Base-by-base conservation (phyloP, 2,329 filamentous ascomycete species). In the Lasiodiplodia sp. region DNA sequence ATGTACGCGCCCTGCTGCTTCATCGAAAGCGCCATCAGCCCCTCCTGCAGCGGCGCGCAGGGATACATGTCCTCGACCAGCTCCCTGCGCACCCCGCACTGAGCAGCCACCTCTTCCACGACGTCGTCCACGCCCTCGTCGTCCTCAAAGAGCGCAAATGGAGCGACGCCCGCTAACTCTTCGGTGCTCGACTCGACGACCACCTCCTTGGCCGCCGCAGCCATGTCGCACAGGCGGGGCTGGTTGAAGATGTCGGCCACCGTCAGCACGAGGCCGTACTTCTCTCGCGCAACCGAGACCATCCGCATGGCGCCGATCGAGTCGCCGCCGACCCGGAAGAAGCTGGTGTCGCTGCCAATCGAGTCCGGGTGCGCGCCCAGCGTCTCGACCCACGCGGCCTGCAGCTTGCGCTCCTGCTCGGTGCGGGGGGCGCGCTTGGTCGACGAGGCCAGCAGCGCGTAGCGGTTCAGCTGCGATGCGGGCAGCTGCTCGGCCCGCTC, bases 11-110 rank as follows among this genome's bases (percentile, higher is more conserved):
- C 85, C 40, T 80, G 79, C 34, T 83, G 78, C 72, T 85, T 86
- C 68, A 81, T 80, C 2, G 86, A 85, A 4, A 88, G 74, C 0
- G 85, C 84, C 78, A 88, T 83, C 2, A 88, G 79, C 1, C 83
- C 85, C 72, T 87, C 85, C 69, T 88, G 86, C 1, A 87, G 77
- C 0, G 85, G 82, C 0, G 85, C 86, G 75, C 85, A 87, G 1
- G 86, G 86, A 66, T 87, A 88, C 0, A 86, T 75, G 68, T 88
- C 86, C 62, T 86, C 83, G 18, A 81, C 72, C 28, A 74, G 70
- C 2, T 53, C 69, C 37, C 8, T 28, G 25, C 34, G 23, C 31
- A 68, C 31, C 3, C 49, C 31, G 63, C 63, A 66, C 31, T 34
- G 44, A 2, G 49, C 49, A 1, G 49, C 49, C 25, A 66, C 49